These are phyloP conservation scores for Discostella stelligeroides DNA, from an alignment of 108 stramenopile genomes.

Conservation along the genomic window DNA sequence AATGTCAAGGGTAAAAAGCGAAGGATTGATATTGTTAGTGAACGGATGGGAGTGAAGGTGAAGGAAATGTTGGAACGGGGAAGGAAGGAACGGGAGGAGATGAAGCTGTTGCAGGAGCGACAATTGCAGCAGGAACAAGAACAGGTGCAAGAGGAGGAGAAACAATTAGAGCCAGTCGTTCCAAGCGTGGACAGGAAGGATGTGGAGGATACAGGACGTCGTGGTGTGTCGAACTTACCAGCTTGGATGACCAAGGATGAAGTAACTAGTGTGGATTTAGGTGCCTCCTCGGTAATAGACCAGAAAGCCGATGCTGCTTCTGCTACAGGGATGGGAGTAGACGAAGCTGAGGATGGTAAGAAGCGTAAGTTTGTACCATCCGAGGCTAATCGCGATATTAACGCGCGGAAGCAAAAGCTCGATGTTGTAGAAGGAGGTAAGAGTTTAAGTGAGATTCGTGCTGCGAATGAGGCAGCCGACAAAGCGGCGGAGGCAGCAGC, in stretches of 20 bases:
- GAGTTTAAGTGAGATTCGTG: constrained; percentile 47
- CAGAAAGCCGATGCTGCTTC: constrained; percentile 12
- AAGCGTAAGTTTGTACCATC: constrained; percentile 56
- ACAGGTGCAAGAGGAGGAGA: constrained; percentile 6
- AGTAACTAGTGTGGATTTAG: constrained; percentile 5
- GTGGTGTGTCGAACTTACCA: constrained; percentile 79
- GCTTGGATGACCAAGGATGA: constrained; percentile 79
- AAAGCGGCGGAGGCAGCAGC: constrained; percentile 7
- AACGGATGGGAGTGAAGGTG: constrained; percentile 62
- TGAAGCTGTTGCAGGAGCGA: constrained; percentile 4
- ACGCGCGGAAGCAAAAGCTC: constrained; percentile 42
- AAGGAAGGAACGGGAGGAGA: constrained; percentile 37
- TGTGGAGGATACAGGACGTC: constrained; percentile 44
- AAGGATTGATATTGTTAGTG: constrained; percentile 54
- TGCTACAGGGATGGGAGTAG: constrained; percentile 34
- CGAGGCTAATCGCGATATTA: constrained; percentile 52
- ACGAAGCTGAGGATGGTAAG: constrained; percentile 22
- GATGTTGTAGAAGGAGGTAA: constrained; percentile 36
- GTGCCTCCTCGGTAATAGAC: not conserved
- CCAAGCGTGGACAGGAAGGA: constrained; percentile 17
- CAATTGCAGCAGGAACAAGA: constrained; percentile 23
- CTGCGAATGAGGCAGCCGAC: constrained; percentile 55
- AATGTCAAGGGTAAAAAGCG: constrained; percentile 47
- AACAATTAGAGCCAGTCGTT: constrained; percentile 20
- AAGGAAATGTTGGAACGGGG: constrained; percentile 56